These are phyloP conservation scores for Setomelanomma holmii DNA, from an alignment of 2,329 filamentous ascomycete species.

Conservation along the genomic window DNA sequence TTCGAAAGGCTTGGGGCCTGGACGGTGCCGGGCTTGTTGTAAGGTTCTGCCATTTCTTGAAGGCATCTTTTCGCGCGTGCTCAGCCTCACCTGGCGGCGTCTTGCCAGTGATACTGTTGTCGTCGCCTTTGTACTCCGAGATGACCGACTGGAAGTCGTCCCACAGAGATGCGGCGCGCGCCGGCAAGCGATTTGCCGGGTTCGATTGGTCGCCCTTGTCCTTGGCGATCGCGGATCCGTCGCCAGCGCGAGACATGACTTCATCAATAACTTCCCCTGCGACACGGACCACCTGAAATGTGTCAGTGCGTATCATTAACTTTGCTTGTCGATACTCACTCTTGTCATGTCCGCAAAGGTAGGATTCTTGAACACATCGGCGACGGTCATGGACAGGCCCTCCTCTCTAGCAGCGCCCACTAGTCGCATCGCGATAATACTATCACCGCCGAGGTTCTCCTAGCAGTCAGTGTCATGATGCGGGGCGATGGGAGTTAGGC, in stretches of 20 bases:
- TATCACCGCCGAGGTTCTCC: slow-evolving; percentile 41
- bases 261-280: slow-evolving; percentile 45
- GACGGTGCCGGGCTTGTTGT: slow-evolving; percentile 8
- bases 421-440: slow-evolving; percentile 44
- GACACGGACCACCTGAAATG: slow-evolving; percentile 37
- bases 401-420: slow-evolving; percentile 43
- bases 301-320: slow-evolving; percentile 9
- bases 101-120: slow-evolving; percentile 10
- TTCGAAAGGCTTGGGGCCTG: slow-evolving; percentile 15
- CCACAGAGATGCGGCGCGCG: slow-evolving; percentile 32
- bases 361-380: slow-evolving; percentile 45
- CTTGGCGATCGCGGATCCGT: slow-evolving; percentile 21
- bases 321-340: slow-evolving; percentile 15
- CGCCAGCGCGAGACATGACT: slow-evolving; percentile 42
- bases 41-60: slow-evolving; percentile 39
- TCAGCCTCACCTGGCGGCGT: slow-evolving; percentile 17
- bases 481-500: too few relatives aligned
- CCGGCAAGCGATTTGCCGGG: slow-evolving; percentile 16
- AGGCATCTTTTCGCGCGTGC: slow-evolving; percentile 21
- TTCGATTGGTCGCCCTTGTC: slow-evolving; percentile 23
- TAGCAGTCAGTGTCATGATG: slow-evolving; percentile 7
- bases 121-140: slow-evolving; percentile 33
- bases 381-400: slow-evolving; percentile 43
- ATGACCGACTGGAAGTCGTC: slow-evolving; percentile 40
- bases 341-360: slow-evolving; percentile 44